phyloP scores from a whole-genome alignment of 192 early-diverging fungal genomes.

The Backusella circina region DNA sequence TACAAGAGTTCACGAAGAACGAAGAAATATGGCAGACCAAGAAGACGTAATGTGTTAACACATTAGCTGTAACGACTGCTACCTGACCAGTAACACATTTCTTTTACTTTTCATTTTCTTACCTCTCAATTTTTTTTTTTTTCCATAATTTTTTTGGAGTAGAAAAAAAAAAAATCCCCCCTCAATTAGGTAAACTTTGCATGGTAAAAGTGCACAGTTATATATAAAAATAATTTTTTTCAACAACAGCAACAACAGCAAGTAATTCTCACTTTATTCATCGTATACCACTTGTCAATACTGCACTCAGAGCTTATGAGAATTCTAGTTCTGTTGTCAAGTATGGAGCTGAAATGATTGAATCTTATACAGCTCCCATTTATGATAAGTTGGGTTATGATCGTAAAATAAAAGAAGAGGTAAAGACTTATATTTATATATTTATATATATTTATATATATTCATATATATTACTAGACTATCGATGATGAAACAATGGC shows the following conservation, averaged over 20 bases:
- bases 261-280: slow-evolving; percentile 54
- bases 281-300: slow-evolving; percentile 77
- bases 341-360: slow-evolving; percentile 73
- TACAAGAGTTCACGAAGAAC: too few relatives aligned
- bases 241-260: background rate
- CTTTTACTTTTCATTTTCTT: too few relatives aligned
- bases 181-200: too few relatives aligned
- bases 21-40: too few relatives aligned
- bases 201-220: too few relatives aligned
- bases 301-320: slow-evolving; percentile 69
- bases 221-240: too few relatives aligned
- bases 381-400: slow-evolving; percentile 59
- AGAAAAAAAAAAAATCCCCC: too few relatives aligned
- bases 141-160: too few relatives aligned
- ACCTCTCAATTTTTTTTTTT: too few relatives aligned
- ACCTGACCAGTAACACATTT: too few relatives aligned
- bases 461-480: slow-evolving; percentile 1
- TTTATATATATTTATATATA: background rate
- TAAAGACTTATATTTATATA: background rate
- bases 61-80: too few relatives aligned
- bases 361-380: slow-evolving; percentile 71
- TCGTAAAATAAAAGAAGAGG: slow-evolving; percentile 5
- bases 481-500: slow-evolving; percentile 15
- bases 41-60: too few relatives aligned
- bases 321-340: slow-evolving; percentile 55